Base-by-base conservation (phyloP, 2,329 filamentous ascomycete genomes). In the Arthrobotrys sphaeroides region DNA sequence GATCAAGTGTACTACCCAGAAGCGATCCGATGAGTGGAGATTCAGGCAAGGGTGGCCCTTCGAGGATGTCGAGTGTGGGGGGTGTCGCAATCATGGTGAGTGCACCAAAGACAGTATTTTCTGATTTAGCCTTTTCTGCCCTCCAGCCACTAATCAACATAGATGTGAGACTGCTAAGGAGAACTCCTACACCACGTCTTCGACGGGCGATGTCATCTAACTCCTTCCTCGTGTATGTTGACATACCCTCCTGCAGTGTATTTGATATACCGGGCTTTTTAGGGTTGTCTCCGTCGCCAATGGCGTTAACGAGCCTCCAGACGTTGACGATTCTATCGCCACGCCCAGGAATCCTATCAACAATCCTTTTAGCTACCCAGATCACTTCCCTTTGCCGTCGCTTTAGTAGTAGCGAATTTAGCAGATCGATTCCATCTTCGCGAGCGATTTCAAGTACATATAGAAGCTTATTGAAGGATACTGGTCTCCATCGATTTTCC, bases 391-490 rank as follows among this genome's bases (percentile, higher is more conserved):
- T 20, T 22, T 75, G 64, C 2, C 72, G 47, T 24, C 72, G 45
- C 20, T 60, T 64, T n/a, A 75, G 38, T 9, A 75, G 26, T 16
- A 75, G 45, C 2, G 72, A 75, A 28, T 62, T 64, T 22, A 75
- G 40, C 5, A 75, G 22, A 31, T 75, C 72, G 20, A 75, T n/a
- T 12, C 72, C 72, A 36, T 75, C 72, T 38, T 75, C 72, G 10
- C 72, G 72, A 22, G 72, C 72, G 31, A 75, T 75, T 43, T 75
- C 72, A n/a, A 75, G 72, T 5, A 64, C 55, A 53, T 75, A 75
- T 20, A 75, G 40, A 45, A 75, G 64, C 38, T 59, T 68, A 9
- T 53, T 65, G 28, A 69, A 69, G 18, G 72, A 68, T n/a, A 28
- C 20, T 20, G 43, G 16, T 1, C 45, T 69, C 72, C 72, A 75